Evolutionary conservation across 768 basidiomycete genomes (phyloP), one percentile per base, ranked within the genome.

Genomic region (Boletellus sp.): DNA sequence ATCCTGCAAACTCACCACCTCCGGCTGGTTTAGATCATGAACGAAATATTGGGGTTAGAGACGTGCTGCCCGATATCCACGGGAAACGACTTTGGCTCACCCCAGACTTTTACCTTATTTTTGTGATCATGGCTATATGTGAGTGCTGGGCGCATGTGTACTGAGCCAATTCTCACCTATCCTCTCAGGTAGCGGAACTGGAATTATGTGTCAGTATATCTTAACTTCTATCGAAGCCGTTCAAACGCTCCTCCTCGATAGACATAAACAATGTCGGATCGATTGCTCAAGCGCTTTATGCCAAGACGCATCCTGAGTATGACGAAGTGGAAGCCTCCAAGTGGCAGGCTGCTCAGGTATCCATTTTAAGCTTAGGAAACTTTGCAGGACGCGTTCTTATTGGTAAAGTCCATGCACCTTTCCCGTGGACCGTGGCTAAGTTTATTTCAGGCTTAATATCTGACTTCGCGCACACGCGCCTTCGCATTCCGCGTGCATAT

Each of bases 261-360:
- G 85, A 84, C 60, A 92, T 93, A 68, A 92, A 91, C 64, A 92
- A 93, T 54, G 88, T 85, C n/a, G 88, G 90, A 15, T 79, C 84
- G 2, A 85, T 90, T 52, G 76, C 90, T 0, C 81, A 87, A 59
- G 84, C 75, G 0, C 71, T 87, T 24, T 85, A 81, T 55, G 78
- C 82, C 3, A 73, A 83, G 47, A 78, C 77, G 7, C 76, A 83
- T 40, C 68, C 78, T 0, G 60, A 73, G 3, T 92, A 87, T 60
- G 82, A 91, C 57, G 79, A 81, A n/a, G 62, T 77, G 0, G 78
- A 79, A 53, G 83, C 88, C 0, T 75, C 84, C 1, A 76, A 78
- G 46, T 87, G 84, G 80, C 94, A 96, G 71, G 83, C 89, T 0
- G 73, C 80, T 4, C 92, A 96, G 60, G 94, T 96, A 1, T 90